A percentile compares a stretch with the other conserved stretches of the same genome.
phyloP scores from a whole-genome alignment of 495 filamentous ascomycete genomes.

The Trichoderma reesei region DNA sequence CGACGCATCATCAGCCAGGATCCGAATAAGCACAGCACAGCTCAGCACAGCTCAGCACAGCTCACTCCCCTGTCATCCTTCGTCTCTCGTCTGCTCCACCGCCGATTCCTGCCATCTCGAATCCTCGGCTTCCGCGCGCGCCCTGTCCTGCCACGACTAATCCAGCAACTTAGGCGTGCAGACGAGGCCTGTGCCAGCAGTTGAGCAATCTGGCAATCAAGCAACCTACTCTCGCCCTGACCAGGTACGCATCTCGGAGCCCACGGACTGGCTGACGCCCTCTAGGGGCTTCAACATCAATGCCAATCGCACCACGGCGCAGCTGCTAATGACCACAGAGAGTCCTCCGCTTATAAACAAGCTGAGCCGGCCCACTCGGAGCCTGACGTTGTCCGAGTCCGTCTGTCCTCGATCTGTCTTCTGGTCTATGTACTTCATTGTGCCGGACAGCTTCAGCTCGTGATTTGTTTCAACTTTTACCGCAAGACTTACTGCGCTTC shows the following conservation, averaged over 20 bases:
- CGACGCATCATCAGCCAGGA: no score
- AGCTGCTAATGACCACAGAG: background rate
- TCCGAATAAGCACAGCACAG: no score
- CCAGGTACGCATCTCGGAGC: background rate
- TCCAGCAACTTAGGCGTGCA: background rate
- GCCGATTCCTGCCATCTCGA: background rate
- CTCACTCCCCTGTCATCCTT: no score
- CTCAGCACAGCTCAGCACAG: no score
- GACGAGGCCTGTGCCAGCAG: background rate
- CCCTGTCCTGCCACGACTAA: background rate
- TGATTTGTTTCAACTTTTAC: background rate
- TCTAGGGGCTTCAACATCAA: background rate
- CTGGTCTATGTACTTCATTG: background rate
- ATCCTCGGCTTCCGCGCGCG: background rate
- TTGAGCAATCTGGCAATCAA: no score
- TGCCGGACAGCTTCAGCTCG: background rate
- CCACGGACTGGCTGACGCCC: background rate
- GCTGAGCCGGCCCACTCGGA: constrained; percentile 6
- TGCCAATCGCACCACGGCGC: no score
- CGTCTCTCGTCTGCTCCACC: background rate
- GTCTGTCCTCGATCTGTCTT: background rate
- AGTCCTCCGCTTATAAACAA: constrained; percentile 1
- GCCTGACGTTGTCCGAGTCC: constrained; percentile 6
- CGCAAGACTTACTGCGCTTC: background rate
- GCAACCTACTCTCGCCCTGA: background rate